These are phyloP conservation scores for Allium fistulosum DNA, from an alignment of 106 monocot species.

Conservation along the genomic window DNA sequence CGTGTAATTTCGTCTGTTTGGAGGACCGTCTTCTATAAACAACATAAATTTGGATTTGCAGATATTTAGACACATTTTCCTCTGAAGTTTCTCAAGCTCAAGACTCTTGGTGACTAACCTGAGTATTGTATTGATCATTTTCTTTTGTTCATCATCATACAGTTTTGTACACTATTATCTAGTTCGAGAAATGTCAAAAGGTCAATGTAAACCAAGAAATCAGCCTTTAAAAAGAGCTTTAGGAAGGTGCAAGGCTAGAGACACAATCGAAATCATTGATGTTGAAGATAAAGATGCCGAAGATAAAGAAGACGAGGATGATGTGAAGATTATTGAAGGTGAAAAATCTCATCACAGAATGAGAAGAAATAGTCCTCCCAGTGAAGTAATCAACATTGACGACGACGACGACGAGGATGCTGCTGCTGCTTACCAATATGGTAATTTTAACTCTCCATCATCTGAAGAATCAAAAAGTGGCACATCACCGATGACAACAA, in stretches of 20 bases:
- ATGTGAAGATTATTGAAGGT: slow-evolving; percentile 32
- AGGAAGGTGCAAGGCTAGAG: slow-evolving; percentile 38
- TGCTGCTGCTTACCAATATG: slow-evolving; percentile 2
- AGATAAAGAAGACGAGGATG: slow-evolving; percentile 19
- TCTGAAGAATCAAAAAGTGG: slow-evolving; percentile 18
- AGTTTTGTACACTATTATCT: neutral
- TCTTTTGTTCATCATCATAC: neutral
- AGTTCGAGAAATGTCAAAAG: slow-evolving; percentile 45
- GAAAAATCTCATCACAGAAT: slow-evolving; percentile 16
- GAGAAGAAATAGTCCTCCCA: slow-evolving; percentile 14
- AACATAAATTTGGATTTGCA: too few species aligned
- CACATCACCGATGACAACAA: slow-evolving; percentile 18
- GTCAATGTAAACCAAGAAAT: slow-evolving; percentile 32
- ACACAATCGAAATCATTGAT: slow-evolving; percentile 43
- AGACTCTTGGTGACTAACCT: neutral
- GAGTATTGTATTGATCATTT: neutral
- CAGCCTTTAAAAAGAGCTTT: slow-evolving; percentile 20
- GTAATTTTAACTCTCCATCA: slow-evolving; percentile 3
- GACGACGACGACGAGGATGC: slow-evolving; percentile 48
- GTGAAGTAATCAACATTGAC: slow-evolving; percentile 63
- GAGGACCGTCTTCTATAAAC: too few species aligned
- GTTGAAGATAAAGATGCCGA: slow-evolving; percentile 12
- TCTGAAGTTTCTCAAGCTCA: too few species aligned
- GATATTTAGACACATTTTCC: too few species aligned
- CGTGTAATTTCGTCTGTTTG: too few species aligned